Evolutionary conservation across 1,139 yeast genomes (phyloP).

Genomic region (Hemisphaericaspora lyxosophila): DNA sequence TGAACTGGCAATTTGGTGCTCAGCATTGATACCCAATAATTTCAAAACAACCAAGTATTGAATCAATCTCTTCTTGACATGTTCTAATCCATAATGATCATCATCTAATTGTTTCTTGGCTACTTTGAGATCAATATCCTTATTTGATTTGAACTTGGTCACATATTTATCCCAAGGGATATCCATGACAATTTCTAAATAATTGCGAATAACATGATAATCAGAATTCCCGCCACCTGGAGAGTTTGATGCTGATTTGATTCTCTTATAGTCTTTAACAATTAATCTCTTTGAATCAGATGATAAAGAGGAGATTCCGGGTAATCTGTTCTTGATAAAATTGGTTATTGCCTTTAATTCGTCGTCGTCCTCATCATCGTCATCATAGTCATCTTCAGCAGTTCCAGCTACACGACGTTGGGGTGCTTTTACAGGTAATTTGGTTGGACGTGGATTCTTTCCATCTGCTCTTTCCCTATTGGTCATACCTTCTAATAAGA

Average conservation of each 20-base stretch:
- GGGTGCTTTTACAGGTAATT: constrained; percentile 3
- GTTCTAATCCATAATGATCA: constrained; percentile 83
- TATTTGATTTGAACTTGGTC: constrained; percentile 39
- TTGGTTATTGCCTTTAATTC: constrained; percentile 45
- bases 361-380: constrained; percentile 46
- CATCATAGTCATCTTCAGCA: constrained; percentile 24
- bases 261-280: constrained; percentile 61
- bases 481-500: constrained; percentile 54
- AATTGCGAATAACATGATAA: constrained; percentile 69
- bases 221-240: constrained; percentile 56
- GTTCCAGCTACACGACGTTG: constrained; percentile 7
- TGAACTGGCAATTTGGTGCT: constrained; percentile 18
- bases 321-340: constrained; percentile 49
- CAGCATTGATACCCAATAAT: constrained; percentile 50
- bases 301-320: constrained; percentile 33
- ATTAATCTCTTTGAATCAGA: constrained; percentile 59
- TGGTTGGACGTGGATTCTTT: constrained; percentile 17
- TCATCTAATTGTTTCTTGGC: constrained; percentile 66
- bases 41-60: constrained; percentile 82
- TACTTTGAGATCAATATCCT: constrained; percentile 48
- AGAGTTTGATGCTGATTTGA: constrained; percentile 52
- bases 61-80: constrained; percentile 76
- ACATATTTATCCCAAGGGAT: constrained; percentile 59
- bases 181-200: constrained; percentile 68
- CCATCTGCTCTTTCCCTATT: constrained; percentile 13